Evolutionary conservation across 352 stramenopile genomes (phyloP).

Genomic region (Pythium periplocum): DNA sequence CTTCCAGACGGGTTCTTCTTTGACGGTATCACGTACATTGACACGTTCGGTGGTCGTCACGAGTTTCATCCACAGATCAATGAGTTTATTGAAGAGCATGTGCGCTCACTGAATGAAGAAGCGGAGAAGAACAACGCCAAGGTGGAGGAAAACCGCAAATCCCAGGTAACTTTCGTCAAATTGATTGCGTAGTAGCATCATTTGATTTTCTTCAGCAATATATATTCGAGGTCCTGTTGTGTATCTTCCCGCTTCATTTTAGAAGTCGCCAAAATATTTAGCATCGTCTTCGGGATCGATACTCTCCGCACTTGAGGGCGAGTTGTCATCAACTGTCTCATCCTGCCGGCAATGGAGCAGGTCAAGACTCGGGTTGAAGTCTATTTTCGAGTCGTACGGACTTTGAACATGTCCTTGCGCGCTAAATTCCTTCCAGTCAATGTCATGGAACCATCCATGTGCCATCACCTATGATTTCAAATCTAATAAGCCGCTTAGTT

Average conservation of each 20-base stretch:
- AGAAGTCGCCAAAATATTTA: slow-evolving; percentile 73
- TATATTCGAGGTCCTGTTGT: not conserved
- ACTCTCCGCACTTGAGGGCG: slow-evolving; percentile 48
- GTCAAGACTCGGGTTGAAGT: too few relatives aligned
- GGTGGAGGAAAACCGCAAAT: slow-evolving; percentile 43
- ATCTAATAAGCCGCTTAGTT: not conserved
- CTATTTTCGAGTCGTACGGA: slow-evolving; percentile 20
- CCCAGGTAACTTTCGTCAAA: slow-evolving; percentile 34
- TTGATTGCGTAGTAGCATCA: slow-evolving; percentile 10
- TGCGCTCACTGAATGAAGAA: slow-evolving; percentile 37
- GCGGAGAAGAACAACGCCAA: slow-evolving; percentile 37
- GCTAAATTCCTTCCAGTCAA: slow-evolving; percentile 33
- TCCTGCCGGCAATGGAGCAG: too few relatives aligned
- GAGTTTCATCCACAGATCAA: slow-evolving; percentile 72
- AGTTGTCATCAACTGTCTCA: too few relatives aligned
- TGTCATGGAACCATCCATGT: slow-evolving; percentile 54
- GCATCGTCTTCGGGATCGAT: slow-evolving; percentile 64
- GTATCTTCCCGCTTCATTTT: slow-evolving; percentile 2
- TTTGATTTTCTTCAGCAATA: slow-evolving; percentile 2
- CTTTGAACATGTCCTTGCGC: not conserved
- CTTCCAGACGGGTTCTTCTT: slow-evolving; percentile 69
- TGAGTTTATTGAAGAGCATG: slow-evolving; percentile 59
- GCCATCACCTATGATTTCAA: slow-evolving; percentile 32
- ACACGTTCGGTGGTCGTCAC: slow-evolving; percentile 63
- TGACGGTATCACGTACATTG: slow-evolving; percentile 67